Base-by-base conservation (phyloP, 2,329 filamentous ascomycete genomes). In the Metarhizium robertsii region DNA sequence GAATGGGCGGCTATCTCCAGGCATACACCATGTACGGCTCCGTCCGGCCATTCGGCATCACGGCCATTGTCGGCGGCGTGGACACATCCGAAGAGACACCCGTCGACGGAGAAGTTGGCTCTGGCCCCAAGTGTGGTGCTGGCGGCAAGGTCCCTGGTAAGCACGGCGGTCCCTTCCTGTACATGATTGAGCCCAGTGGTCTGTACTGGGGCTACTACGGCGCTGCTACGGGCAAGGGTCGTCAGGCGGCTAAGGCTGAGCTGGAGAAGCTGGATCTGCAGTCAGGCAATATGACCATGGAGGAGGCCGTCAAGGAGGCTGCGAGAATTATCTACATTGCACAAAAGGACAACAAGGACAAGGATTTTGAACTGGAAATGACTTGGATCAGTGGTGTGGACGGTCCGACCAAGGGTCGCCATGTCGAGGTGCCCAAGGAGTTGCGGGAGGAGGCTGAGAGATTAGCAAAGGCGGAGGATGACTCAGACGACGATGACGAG, bases 281-380 rank as follows among this genome's bases (percentile, higher is more conserved):
- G 54, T 86, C 85, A 11, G 87, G 84, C 55, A 86, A 80, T 52
- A 80, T 97, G 54, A 88, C 86, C 59, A 78, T 99, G 57, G 78
- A 87, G 67, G 86, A 97, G 68, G 94, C 87, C 52, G 90, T 99
- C 67, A 96, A 95, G 79, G 89, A 97, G 78, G 94, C 94, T 38
- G 94, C 94, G 55, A 80, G 91, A 59, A 99, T 99, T 74, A 97
- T 99, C 74, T 95, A 96, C 71, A 84, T 96, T 58, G 92, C 92
- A 51, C 94, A 99, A 70, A 94, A 97, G 72, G 94, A 99, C 73
- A 97, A 92, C 80, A 97, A 97, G 78, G 94, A 97, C 76, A 99
- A 99, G 80, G 94, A 97, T 62, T 99, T 97, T 67, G 94, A 99
- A 83, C 79, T 99, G 58, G 94, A 99, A 78, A 95, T 99, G 91